These are phyloP conservation scores for Balansia obtecta DNA, from an alignment of 2,329 filamentous ascomycete genomes.

Conservation along the genomic window DNA sequence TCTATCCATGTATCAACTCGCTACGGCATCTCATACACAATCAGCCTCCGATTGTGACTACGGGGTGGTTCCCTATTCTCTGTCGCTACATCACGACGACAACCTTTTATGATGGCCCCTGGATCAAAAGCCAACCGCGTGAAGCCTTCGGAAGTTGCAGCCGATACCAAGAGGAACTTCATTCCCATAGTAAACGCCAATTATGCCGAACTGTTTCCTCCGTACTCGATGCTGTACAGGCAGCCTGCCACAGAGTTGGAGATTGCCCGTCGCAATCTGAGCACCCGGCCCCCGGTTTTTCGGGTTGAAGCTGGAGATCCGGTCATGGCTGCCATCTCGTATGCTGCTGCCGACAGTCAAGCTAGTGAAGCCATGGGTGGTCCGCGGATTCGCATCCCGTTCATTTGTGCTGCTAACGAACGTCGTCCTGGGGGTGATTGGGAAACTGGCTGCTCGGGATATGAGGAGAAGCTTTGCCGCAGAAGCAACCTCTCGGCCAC, in stretches of 20 bases:
- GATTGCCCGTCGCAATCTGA: slow-evolving; percentile 22
- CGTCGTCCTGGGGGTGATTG: slow-evolving; percentile 68
- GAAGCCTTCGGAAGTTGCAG: slow-evolving; percentile 49
- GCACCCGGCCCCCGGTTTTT: slow-evolving; percentile 31
- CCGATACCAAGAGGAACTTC: slow-evolving; percentile 58
- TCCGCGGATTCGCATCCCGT: slow-evolving; percentile 37
- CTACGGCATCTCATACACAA: not conserved
- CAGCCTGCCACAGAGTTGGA: slow-evolving; percentile 35
- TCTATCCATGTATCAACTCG: slow-evolving; percentile 9
- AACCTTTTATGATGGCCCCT: slow-evolving; percentile 18
- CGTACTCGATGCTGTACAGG: slow-evolving; percentile 46
- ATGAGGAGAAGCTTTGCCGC: slow-evolving; percentile 57
- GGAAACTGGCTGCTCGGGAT: slow-evolving; percentile 46
- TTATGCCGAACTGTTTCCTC: slow-evolving; percentile 41
- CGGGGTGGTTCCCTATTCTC: not conserved
- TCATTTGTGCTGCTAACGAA: slow-evolving; percentile 66
- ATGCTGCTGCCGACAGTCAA: slow-evolving; percentile 30
- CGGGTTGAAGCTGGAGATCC: slow-evolving; percentile 44
- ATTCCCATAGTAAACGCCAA: slow-evolving; percentile 51
- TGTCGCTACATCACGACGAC: not conserved
- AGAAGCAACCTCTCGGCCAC: slow-evolving; percentile 62
- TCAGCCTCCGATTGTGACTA: not conserved
- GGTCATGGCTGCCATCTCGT: slow-evolving; percentile 46
- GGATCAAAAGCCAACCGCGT: slow-evolving; percentile 19
- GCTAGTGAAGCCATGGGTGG: slow-evolving; percentile 20